Evolutionary conservation across 805 yeast genomes (phyloP).

Genomic region (Brettanomyces sp.): DNA sequence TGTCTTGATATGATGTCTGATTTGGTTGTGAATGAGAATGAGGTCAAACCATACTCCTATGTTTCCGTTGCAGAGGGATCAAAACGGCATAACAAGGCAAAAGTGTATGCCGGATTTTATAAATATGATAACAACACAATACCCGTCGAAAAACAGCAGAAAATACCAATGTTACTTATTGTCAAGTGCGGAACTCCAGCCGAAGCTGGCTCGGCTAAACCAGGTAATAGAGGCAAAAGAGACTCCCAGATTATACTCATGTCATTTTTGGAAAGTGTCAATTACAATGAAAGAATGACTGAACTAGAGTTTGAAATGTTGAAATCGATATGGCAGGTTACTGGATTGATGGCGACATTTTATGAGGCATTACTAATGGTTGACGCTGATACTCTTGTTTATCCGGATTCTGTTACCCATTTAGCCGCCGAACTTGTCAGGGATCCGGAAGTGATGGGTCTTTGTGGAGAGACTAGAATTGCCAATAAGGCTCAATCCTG

Average conservation of each 20-base stretch:
- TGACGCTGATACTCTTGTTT: conserved; percentile 88
- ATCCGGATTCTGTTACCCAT: conserved; percentile 80
- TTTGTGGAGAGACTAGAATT: conserved; percentile 92
- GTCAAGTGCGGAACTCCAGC: conserved; percentile 86
- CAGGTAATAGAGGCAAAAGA: conserved; percentile 95
- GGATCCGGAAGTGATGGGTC: conserved; percentile 82
- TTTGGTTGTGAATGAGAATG: conserved; percentile 58
- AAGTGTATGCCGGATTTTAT: conserved; percentile 90
- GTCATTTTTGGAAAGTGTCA: conserved; percentile 81
- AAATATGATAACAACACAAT: conserved; percentile 71
- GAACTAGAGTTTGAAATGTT: conserved; percentile 75
- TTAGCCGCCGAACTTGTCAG: conserved; percentile 85
- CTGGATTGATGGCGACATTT: conserved; percentile 76
- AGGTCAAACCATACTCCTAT: conserved; percentile 75
- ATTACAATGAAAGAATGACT: conserved; percentile 92
- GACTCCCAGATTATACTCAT: conserved; percentile 86
- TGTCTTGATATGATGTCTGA: conserved; percentile 81
- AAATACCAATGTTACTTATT: conserved; percentile 68
- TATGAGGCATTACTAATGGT: conserved; percentile 86
- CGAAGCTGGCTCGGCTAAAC: conserved; percentile 57
- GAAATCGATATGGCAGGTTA: conserved; percentile 66
- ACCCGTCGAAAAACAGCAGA: conserved; percentile 72
- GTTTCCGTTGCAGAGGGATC: conserved; percentile 93
- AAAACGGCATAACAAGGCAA: conserved; percentile 96
- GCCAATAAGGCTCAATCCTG: conserved; percentile 74